These are phyloP conservation scores for Schoenoplectus tabernaemontani DNA, from an alignment of 202 grass and related monocot genomes.

Conservation along the genomic window DNA sequence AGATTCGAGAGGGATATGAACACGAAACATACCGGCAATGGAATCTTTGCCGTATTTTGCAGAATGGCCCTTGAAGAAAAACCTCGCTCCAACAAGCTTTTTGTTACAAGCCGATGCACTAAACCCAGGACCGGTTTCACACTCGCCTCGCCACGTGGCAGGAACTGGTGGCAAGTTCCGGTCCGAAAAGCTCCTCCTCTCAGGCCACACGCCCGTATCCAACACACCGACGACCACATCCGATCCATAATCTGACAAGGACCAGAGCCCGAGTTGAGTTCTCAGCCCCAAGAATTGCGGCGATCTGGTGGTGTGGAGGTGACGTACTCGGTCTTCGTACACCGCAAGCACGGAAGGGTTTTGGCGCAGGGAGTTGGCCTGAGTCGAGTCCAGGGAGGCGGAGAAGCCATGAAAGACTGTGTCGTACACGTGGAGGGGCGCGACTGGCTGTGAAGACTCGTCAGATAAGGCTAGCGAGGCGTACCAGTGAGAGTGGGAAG, in stretches of 20 bases:
- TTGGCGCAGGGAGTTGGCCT: constrained; percentile 38
- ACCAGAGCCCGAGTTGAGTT: constrained; percentile 79
- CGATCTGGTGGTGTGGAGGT: constrained; percentile 73
- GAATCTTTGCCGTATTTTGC: constrained; percentile 42
- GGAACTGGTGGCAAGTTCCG: constrained; percentile 59
- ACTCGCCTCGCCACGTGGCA: constrained; percentile 68
- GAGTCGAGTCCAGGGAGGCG: constrained; percentile 32
- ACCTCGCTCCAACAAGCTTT: constrained; percentile 78
- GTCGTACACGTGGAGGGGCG: constrained; percentile 69
- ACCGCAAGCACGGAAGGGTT: constrained; percentile 70
- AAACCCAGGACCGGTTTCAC: constrained; percentile 54
- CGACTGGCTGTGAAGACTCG: background rate
- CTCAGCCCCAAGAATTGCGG: constrained; percentile 86
- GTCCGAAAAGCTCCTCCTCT: constrained; percentile 73
- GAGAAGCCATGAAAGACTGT: constrained; percentile 90
- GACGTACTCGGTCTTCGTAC: constrained; percentile 61
- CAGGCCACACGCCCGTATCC: constrained; percentile 88
- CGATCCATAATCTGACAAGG: constrained; percentile 77
- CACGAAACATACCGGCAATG: constrained; percentile 10
- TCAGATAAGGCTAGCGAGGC: constrained; percentile 57
- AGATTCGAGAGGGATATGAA: background rate
- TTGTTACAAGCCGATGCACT: constrained; percentile 51
- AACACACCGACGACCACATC: constrained; percentile 69
- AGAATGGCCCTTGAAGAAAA: constrained; percentile 72
- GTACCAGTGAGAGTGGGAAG: constrained; percentile 72